Base-by-base conservation (phyloP, 176 grass and related monocot species). In the Triticum turgidum region DNA sequence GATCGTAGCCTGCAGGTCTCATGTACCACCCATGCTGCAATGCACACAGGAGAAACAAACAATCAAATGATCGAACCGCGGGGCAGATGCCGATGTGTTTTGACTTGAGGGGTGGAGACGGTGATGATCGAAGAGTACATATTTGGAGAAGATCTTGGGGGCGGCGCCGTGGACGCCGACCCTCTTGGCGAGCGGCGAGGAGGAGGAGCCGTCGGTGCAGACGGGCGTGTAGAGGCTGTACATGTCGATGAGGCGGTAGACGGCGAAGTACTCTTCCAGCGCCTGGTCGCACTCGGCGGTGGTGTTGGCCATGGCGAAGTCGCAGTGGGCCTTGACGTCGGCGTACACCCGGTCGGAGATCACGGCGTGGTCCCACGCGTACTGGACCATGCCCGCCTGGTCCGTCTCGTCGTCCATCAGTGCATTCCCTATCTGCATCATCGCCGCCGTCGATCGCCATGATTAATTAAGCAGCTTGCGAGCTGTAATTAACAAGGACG, bases 351-450 rank as follows among this genome's bases (percentile, higher is more conserved):
- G 79, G 78, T 99, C 97, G 42, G 97, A 99, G 78, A 96, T 99
- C 77, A 99, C 94, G 49, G 94, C 97, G 85, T 99, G 97, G 83
- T 96, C 94, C 94, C 97, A 99, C 29, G 97, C 97, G 65, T 99
- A 99, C 5, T 99, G 87, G 33, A 99, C 79, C 94, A 99, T 96
- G 70, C 97, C 97, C 27, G 39, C 85, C 84, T 91, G 83, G 83
- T 99, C 97, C 5, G 94, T 91, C 15, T 96, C 97, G 75, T 93
- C 92, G 64, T 99, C 97, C 85, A 99, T 85, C 34, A 89, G 83
- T 30, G 97, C 92, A 80, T 99, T 99, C 78, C 97, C 97, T 80
- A 96, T 86, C 94, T 96, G 86, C 59, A 76, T 70, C 30, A 56
- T 76, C 49, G 34, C 1, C 1, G 20, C 13, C 14, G 49, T 1